Conservation (phyloP, 1,139 yeast genomes). For the Kodamaea derodonti region DNA sequence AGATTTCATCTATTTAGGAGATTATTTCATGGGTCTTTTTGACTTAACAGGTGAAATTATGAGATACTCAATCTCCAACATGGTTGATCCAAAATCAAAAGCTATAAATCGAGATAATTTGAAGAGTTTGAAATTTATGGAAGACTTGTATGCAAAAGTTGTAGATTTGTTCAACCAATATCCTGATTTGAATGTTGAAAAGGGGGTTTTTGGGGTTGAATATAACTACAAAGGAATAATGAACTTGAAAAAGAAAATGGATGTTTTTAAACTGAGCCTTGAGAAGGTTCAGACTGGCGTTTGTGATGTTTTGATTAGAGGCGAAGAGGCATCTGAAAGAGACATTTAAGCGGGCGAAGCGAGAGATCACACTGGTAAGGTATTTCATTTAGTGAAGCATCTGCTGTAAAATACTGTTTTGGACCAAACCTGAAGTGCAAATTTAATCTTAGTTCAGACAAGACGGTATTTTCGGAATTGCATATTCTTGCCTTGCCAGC, state of each 20-base stretch:
- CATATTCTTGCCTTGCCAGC: no score
- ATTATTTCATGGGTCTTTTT: constrained; percentile 37
- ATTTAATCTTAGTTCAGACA: no score
- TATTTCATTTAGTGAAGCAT: no score
- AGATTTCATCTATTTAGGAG: constrained; percentile 18
- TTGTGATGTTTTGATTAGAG: constrained; percentile 23
- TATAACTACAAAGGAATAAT: constrained; percentile 14
- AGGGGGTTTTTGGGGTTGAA: constrained; percentile 19
- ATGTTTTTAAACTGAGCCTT: constrained; percentile 23
- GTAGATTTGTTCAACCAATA: constrained; percentile 13
- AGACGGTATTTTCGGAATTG: no score
- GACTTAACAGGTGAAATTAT: constrained; percentile 44
- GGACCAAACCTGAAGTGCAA: no score
- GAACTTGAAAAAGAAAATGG: constrained; percentile 21
- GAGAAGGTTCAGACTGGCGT: constrained; percentile 24
- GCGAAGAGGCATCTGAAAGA: constrained; percentile 11
- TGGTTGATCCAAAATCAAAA: constrained; percentile 12
- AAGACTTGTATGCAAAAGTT: constrained; percentile 12
- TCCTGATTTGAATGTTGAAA: constrained; percentile 19
- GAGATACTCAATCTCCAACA: constrained; percentile 28
- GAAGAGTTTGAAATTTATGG: constrained; percentile 16
- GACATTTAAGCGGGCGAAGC: not conserved
- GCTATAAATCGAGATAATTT: constrained; percentile 10
- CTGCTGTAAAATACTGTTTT: no score
- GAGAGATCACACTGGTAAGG: no score